Evolutionary conservation across 768 basidiomycete genomes (phyloP).

Genomic region (Imleria badia): DNA sequence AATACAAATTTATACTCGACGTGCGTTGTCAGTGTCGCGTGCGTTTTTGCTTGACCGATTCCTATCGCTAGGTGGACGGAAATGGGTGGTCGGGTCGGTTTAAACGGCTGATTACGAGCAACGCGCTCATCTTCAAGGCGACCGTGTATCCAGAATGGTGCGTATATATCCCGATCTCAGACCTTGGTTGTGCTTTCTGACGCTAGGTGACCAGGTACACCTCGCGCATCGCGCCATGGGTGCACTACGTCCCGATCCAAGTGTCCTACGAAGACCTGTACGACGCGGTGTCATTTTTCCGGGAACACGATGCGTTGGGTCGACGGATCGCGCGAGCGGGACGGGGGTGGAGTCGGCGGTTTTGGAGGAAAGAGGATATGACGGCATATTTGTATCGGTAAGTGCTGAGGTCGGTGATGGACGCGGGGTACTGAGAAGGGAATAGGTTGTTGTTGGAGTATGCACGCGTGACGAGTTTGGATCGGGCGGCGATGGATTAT

Average conservation of each 20-base stretch:
- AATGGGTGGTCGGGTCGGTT: conserved; percentile 72
- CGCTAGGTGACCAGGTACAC: conserved; percentile 41
- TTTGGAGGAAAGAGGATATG: conserved; percentile 63
- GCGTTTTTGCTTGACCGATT: neutral
- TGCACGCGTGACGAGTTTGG: conserved; percentile 47
- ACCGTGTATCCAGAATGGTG: conserved; percentile 78
- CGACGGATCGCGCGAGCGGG: conserved; percentile 56
- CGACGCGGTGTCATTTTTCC: conserved; percentile 73
- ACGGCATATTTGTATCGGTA: conserved; percentile 59
- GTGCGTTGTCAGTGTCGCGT: conserved; percentile 33
- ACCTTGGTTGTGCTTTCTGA: neutral
- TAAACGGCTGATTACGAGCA: conserved; percentile 60
- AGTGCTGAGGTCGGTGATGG: conserved; percentile 2
- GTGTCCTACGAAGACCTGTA: conserved; percentile 66
- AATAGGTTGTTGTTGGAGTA: conserved; percentile 54
- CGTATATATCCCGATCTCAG: neutral
- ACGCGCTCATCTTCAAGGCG: conserved; percentile 64
- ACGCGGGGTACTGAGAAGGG: neutral
- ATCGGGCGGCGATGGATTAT: conserved; percentile 46
- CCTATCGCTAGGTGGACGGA: conserved; percentile 52
- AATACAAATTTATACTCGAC: conserved; percentile 61
- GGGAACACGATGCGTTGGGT: conserved; percentile 61
- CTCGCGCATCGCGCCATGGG: conserved; percentile 62
- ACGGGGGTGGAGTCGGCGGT: conserved; percentile 52
- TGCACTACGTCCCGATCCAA: conserved; percentile 73